Conservation (phyloP, 495 filamentous ascomycete species). For the Chaetomium tenue region DNA sequence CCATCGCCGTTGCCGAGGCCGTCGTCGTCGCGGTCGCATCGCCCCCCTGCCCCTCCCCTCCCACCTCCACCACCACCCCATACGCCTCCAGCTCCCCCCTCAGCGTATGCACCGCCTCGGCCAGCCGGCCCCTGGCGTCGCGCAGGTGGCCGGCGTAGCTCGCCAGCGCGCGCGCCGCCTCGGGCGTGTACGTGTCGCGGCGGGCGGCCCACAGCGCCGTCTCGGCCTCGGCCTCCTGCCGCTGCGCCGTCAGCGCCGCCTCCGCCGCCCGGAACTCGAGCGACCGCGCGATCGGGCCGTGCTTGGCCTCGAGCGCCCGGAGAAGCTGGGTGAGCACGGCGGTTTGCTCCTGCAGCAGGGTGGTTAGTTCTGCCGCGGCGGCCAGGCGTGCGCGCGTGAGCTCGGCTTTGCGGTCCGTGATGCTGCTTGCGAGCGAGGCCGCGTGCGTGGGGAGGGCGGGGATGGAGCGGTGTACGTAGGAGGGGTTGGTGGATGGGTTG, state of each 20-base stretch:
- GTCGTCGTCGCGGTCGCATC: slow-evolving; percentile 18
- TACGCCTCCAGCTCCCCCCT: slow-evolving; percentile 55
- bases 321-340: slow-evolving; percentile 37
- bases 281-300: slow-evolving; percentile 62
- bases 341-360: slow-evolving; percentile 35
- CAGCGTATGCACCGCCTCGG: slow-evolving; percentile 46
- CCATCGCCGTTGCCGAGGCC: slow-evolving; percentile 31
- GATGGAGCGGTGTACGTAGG: slow-evolving; percentile 51
- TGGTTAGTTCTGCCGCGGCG: slow-evolving; percentile 30
- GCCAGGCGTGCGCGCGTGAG: slow-evolving; percentile 39
- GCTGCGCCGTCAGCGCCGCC: slow-evolving; percentile 53
- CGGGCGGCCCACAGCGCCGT: slow-evolving; percentile 32
- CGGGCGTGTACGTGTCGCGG: slow-evolving; percentile 55
- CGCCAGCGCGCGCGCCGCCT: slow-evolving; percentile 55
- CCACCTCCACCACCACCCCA: slow-evolving; percentile 36
- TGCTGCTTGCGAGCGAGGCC: slow-evolving; percentile 26
- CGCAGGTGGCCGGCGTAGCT: slow-evolving; percentile 56
- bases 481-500: slow-evolving; percentile 52
- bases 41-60: too few species aligned
- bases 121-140: slow-evolving; percentile 49
- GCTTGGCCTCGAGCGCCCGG: slow-evolving; percentile 51
- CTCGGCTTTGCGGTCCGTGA: slow-evolving; percentile 26
- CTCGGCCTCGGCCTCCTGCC: slow-evolving; percentile 41
- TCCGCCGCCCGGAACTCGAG: slow-evolving; percentile 59
- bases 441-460: slow-evolving; percentile 39